Conservation (phyloP, 2,329 filamentous ascomycete species). For the Neopestalotiopsis sp. region DNA sequence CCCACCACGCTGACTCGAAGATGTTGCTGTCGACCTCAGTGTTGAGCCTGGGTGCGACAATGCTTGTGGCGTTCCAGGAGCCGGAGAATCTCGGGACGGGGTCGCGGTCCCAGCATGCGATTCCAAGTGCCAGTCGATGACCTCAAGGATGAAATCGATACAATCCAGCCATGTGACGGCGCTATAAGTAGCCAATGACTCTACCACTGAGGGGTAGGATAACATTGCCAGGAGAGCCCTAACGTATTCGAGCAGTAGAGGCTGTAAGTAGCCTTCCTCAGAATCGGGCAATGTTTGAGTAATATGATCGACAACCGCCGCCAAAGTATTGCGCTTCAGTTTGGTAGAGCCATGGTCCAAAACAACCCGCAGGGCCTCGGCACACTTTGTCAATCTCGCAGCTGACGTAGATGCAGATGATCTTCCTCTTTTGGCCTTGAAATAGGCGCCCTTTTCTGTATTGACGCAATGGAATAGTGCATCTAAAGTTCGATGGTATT, state of each 20-base stretch:
- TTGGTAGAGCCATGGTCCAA: constrained; percentile 72
- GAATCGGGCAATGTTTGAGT: constrained; percentile 71
- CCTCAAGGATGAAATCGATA: constrained; percentile 72
- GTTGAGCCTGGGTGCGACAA: constrained; percentile 37
- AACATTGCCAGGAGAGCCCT: constrained; percentile 77
- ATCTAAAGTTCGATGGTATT: constrained; percentile 84
- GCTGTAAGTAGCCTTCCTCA: constrained; percentile 69
- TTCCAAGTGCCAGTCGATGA: constrained; percentile 60
- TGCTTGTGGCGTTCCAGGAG: constrained; percentile 41
- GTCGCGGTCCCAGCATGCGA: constrained; percentile 42
- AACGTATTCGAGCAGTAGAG: constrained; percentile 77
- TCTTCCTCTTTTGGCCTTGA: constrained; percentile 52
- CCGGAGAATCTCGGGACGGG: constrained; percentile 52
- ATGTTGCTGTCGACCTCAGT: constrained; percentile 34
- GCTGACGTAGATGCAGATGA: constrained; percentile 54
- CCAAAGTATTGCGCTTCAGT: constrained; percentile 78
- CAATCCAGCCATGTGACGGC: constrained; percentile 71
- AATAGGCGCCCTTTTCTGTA: constrained; percentile 70
- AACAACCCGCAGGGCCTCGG: constrained; percentile 73
- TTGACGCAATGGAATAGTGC: constrained; percentile 74
- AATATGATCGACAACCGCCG: constrained; percentile 81
- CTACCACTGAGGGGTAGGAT: constrained; percentile 76
- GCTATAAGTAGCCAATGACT: constrained; percentile 68
- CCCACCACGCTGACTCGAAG: constrained; percentile 25
- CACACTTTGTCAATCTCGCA: constrained; percentile 70